phyloP scores from a whole-genome alignment of 1,284 basidiomycete genomes.

The Ganoderma lucidum region DNA sequence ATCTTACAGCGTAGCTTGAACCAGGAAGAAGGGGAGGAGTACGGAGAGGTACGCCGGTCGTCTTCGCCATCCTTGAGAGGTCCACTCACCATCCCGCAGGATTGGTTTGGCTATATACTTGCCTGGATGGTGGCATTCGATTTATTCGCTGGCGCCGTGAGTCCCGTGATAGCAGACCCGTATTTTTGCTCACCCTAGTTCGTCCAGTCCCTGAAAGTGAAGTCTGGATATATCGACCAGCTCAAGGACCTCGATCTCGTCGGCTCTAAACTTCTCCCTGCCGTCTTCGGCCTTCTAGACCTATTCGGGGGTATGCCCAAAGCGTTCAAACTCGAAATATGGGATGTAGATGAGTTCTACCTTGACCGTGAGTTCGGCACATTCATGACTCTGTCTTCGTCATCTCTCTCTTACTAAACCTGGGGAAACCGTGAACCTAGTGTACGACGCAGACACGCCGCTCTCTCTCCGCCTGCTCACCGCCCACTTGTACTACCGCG shows the following conservation, averaged over 20 bases:
- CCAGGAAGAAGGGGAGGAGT: constrained; percentile 49
- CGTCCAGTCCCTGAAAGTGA: constrained; percentile 81
- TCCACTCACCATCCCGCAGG: constrained; percentile 40
- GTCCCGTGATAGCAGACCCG: constrained; percentile 39
- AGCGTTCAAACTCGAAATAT: constrained; percentile 81
- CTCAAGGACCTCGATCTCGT: constrained; percentile 79
- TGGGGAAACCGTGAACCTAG: constrained; percentile 44
- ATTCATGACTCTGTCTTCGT: not conserved
- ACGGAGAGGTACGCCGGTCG: constrained; percentile 44
- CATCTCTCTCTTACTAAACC: not conserved
- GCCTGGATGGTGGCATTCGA: constrained; percentile 93
- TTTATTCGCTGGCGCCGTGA: constrained; percentile 85
- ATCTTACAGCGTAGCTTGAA: constrained; percentile 62
- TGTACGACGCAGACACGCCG: constrained; percentile 64
- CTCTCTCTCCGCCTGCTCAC: constrained; percentile 77
- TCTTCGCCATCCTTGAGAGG: not conserved
- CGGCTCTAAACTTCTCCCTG: constrained; percentile 74
- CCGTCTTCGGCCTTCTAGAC: constrained; percentile 74
- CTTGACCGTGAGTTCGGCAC: constrained; percentile 69
- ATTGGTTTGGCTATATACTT: constrained; percentile 74
- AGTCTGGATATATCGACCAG: constrained; percentile 86
- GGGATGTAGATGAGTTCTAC: constrained; percentile 88
- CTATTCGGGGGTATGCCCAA: constrained; percentile 66
- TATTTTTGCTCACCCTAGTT: constrained; percentile 20
- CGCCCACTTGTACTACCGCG: constrained; percentile 90